phyloP scores from a whole-genome alignment of 2,329 filamentous ascomycete genomes.

The Pseudonectria buxi region DNA sequence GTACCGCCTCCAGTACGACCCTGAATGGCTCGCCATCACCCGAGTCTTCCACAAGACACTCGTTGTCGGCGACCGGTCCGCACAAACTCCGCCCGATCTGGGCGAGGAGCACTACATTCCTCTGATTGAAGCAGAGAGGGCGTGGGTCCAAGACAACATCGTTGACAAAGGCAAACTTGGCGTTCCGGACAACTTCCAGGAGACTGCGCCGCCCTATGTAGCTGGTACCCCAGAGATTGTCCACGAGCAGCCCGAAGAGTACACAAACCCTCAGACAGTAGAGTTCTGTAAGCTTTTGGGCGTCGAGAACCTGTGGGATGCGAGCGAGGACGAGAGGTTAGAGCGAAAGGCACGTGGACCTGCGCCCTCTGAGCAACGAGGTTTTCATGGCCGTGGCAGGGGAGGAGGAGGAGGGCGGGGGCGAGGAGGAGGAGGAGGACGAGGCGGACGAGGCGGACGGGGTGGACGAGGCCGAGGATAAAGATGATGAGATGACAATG shows the following conservation, averaged over 20 bases:
- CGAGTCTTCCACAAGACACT: constrained; percentile 68
- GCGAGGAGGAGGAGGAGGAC: constrained; percentile 30
- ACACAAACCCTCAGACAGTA: constrained; percentile 81
- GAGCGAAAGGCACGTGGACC: constrained; percentile 54
- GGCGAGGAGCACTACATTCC: constrained; percentile 63
- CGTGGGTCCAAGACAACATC: constrained; percentile 78
- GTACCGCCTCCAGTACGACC: constrained; percentile 70
- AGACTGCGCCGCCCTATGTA: constrained; percentile 68
- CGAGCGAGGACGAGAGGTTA: constrained; percentile 62
- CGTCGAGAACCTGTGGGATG: constrained; percentile 69
- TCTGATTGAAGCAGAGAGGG: constrained; percentile 61
- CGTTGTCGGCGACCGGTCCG: constrained; percentile 52
- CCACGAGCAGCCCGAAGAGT: constrained; percentile 64
- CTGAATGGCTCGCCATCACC: constrained; percentile 92
- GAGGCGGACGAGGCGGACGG: constrained; percentile 30
- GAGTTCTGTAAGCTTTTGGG: constrained; percentile 72
- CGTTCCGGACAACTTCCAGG: constrained; percentile 71
- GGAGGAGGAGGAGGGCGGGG: constrained; percentile 30
- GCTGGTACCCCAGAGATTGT: constrained; percentile 49
- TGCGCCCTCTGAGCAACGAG: constrained; percentile 30
- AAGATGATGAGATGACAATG: constrained; percentile 20
- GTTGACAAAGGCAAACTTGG: constrained; percentile 53
- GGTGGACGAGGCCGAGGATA: constrained; percentile 32
- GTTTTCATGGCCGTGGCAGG: constrained; percentile 24
- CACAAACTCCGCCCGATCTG: constrained; percentile 49